A percentile compares a stretch with the other conserved stretches of the same genome.
Evolutionary conservation across 768 basidiomycete species (phyloP).

Genomic region (Boletus insuetus): DNA sequence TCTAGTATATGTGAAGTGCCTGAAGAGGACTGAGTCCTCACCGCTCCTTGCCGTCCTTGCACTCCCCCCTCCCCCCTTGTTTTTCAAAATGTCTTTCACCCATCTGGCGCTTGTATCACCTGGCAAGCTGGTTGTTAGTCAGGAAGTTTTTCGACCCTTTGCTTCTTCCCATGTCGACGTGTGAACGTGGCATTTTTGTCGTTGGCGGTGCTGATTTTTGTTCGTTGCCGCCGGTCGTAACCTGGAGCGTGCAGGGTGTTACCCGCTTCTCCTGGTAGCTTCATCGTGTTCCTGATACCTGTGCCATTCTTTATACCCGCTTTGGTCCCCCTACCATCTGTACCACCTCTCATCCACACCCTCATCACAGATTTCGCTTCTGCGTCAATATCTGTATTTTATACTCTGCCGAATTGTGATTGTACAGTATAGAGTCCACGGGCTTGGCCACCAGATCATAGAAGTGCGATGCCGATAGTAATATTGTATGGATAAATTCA

Average conservation of each 20-base stretch:
- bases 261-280: slow-evolving; percentile 13
- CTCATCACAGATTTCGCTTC: slow-evolving; percentile 18
- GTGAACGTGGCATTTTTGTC: slow-evolving; percentile 10
- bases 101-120: slow-evolving; percentile 9
- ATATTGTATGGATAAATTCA: slow-evolving; percentile 4
- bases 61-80: neutral
- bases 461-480: neutral
- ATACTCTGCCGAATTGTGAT: slow-evolving; percentile 2
- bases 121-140: slow-evolving; percentile 21
- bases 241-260: slow-evolving; percentile 13
- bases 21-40: slow-evolving; percentile 26
- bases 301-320: slow-evolving; percentile 30
- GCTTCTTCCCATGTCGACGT: slow-evolving; percentile 11
- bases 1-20: slow-evolving; percentile 34
- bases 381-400: slow-evolving; percentile 20
- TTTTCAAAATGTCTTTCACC: neutral
- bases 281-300: slow-evolving; percentile 29
- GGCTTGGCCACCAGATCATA: slow-evolving; percentile 4
- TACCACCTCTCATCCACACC: slow-evolving; percentile 22
- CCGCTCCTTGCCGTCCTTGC: neutral
- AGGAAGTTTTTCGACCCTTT: slow-evolving; percentile 7
- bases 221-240: slow-evolving; percentile 20
- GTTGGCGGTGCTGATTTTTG: slow-evolving; percentile 24
- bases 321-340: slow-evolving; percentile 23
- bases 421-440: slow-evolving; percentile 18